Evolutionary conservation across 2,329 filamentous ascomycete species (phyloP), one percentile per base, ranked within the genome.

Genomic region (Seiridium cupressi): DNA sequence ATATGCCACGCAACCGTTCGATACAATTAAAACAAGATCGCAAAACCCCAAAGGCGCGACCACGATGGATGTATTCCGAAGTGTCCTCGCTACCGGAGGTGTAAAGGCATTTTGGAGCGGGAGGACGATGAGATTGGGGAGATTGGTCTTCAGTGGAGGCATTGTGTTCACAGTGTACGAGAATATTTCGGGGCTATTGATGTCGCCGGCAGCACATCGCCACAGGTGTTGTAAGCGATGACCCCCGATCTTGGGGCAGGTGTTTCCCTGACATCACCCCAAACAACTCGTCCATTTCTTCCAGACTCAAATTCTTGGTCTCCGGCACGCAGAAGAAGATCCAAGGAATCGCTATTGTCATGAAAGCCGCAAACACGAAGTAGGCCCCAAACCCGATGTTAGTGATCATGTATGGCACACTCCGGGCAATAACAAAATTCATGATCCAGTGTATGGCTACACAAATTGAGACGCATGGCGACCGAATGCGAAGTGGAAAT

Each of bases 261-360:
- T 2, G 18, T 26, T 26, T 2, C 18, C 18, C 18, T 26, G 18
- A 26, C 18, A 1, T 26, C 18, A 26, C 18, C 18, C 18, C 34
- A 1, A 80, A 79, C 26, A 80, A 68, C 3, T 69, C 68, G 60
- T 79, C 76, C 69, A 79, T 77, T 35, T 72, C 73, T 61, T 80
- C 78, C 11, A 80, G 66, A 10, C 74, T 73, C 26, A 79, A 68
- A 60, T 76, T 76, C 61, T 78, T 79, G 3, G 78, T 80, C 64
- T 80, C 77, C 3, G 78, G 77, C 8, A 79, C 67, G 47, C 77
- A 72, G 65, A 78, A 75, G 63, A 71, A 79, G 18, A 76, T 73
- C 59, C 74, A 79, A 59, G 77, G 64, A 34, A 73, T 68, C 5
- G 73, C 72, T 31, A 71, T 62, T 26, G 79, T 67, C 62, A 77